A percentile compares a stretch with the other conserved stretches of the same genome.
These are phyloP conservation scores for Saccharomycopsis phalli DNA, from an alignment of 1,139 yeast species.

Conservation along the genomic window DNA sequence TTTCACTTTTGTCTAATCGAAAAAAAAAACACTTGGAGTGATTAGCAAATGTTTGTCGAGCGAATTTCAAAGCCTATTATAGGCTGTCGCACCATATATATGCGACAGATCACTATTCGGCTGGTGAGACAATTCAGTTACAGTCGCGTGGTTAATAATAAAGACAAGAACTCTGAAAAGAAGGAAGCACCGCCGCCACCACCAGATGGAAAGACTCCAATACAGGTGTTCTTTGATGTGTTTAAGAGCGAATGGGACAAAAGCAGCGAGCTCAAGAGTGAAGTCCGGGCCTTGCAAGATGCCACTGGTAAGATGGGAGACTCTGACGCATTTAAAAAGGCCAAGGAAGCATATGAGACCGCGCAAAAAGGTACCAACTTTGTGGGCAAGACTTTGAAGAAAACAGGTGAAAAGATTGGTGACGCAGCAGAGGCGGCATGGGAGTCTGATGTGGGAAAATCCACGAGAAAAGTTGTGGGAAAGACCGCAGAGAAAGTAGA, in stretches of 20 bases:
- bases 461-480: conserved; percentile 73
- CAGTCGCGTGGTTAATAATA: not conserved
- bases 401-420: conserved; percentile 93
- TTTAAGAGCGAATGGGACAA: conserved; percentile 87
- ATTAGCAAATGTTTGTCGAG: not conserved
- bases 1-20: not conserved
- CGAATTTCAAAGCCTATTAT: not conserved
- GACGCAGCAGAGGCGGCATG: conserved; percentile 86
- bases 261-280: conserved; percentile 80
- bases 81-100: not conserved
- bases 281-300: conserved; percentile 90
- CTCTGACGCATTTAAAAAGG: conserved; percentile 85
- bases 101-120: not conserved
- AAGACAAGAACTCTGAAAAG: conserved; percentile 4
- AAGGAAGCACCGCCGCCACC: conserved; percentile 14
- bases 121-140: conserved; percentile 1
- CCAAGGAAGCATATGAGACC: conserved; percentile 83
- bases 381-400: conserved; percentile 73
- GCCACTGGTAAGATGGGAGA: conserved; percentile 95
- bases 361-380: conserved; percentile 79
- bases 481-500: conserved; percentile 70
- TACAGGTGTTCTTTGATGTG: conserved; percentile 89
- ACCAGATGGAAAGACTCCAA: conserved; percentile 51
- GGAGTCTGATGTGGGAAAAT: conserved; percentile 91
- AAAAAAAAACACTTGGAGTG: not conserved